These are phyloP conservation scores for Alloteropsis semialata DNA, from an alignment of 176 grass and related monocot species.

Conservation along the genomic window DNA sequence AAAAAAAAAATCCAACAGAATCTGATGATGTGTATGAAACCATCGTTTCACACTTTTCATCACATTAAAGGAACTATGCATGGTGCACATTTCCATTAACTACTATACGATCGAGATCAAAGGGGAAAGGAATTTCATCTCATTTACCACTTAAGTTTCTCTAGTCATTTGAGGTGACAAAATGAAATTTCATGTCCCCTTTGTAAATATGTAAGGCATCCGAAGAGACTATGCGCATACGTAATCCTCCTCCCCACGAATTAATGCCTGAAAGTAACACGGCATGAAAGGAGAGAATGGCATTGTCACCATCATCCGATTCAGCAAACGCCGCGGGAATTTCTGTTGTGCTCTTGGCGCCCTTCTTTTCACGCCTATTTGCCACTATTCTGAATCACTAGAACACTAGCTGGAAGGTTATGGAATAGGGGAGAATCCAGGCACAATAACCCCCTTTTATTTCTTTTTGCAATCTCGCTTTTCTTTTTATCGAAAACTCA, in stretches of 20 bases:
- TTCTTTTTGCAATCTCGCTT: neutral
- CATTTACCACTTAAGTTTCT: slow-evolving; percentile 19
- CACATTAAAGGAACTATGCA: slow-evolving; percentile 6
- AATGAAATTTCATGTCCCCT: slow-evolving; percentile 1
- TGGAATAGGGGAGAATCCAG: slow-evolving; percentile 28
- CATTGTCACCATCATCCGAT: slow-evolving; percentile 32
- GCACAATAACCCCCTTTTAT: neutral
- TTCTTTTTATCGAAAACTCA: neutral
- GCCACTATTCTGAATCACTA: slow-evolving; percentile 22
- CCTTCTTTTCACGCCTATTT: slow-evolving; percentile 33
- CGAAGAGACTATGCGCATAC: neutral
- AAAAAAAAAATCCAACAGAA: slow-evolving; percentile 13
- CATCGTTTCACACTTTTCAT: slow-evolving; percentile 14
- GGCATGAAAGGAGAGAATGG: neutral
- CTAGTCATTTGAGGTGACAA: slow-evolving; percentile 4
- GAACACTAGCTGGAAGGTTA: slow-evolving; percentile 23
- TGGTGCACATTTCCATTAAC: slow-evolving; percentile 20
- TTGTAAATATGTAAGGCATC: neutral
- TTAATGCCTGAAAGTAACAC: neutral
- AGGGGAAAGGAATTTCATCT: slow-evolving; percentile 19
- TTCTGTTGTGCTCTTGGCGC: slow-evolving; percentile 19
- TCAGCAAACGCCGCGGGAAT: slow-evolving; percentile 13
- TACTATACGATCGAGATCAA: slow-evolving; percentile 22
- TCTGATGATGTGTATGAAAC: slow-evolving; percentile 17
- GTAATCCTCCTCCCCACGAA: neutral